Evolutionary conservation across 768 basidiomycete genomes (phyloP).

Genomic region (Leccinum truebloodii): DNA sequence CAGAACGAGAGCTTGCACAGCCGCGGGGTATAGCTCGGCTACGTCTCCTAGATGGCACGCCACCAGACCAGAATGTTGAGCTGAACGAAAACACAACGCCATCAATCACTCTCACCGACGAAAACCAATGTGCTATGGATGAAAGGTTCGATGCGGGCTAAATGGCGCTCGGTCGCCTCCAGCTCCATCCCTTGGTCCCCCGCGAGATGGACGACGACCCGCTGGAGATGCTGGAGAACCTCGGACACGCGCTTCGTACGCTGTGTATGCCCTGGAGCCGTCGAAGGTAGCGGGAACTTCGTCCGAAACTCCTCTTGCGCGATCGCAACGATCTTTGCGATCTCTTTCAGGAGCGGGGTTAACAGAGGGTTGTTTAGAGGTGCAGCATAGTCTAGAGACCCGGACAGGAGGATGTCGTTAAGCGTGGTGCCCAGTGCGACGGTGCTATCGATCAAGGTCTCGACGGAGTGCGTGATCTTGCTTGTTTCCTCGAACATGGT

Average conservation of each 20-base stretch:
- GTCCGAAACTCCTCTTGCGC: constrained; percentile 6
- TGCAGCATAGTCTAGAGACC: neutral
- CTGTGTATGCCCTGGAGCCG: constrained; percentile 13
- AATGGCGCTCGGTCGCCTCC: constrained; percentile 4
- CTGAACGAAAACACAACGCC: neutral
- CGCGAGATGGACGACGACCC: constrained; percentile 1
- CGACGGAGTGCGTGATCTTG: constrained; percentile 6
- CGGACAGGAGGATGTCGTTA: neutral
- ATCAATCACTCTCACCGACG: constrained; percentile 8
- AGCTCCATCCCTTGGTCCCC: neutral
- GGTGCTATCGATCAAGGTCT: constrained; percentile 5
- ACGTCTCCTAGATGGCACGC: constrained; percentile 11
- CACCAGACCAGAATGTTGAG: neutral
- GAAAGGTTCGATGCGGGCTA: constrained; percentile 3
- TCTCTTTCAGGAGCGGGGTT: neutral
- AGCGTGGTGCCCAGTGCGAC: neutral
- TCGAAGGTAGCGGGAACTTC: constrained; percentile 9
- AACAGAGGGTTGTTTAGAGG: neutral
- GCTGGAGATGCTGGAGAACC: constrained; percentile 2
- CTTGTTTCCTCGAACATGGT: constrained; percentile 2
- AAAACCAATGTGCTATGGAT: constrained; percentile 8
- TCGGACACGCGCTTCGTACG: neutral
- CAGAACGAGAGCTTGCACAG: constrained; percentile 14
- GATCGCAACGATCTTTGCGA: neutral
- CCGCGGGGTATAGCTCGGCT: constrained; percentile 16